A percentile compares a stretch with the other conserved stretches of the same genome.
These are phyloP conservation scores for Diplodia seriata DNA, from an alignment of 2,329 filamentous ascomycete species.

Conservation along the genomic window DNA sequence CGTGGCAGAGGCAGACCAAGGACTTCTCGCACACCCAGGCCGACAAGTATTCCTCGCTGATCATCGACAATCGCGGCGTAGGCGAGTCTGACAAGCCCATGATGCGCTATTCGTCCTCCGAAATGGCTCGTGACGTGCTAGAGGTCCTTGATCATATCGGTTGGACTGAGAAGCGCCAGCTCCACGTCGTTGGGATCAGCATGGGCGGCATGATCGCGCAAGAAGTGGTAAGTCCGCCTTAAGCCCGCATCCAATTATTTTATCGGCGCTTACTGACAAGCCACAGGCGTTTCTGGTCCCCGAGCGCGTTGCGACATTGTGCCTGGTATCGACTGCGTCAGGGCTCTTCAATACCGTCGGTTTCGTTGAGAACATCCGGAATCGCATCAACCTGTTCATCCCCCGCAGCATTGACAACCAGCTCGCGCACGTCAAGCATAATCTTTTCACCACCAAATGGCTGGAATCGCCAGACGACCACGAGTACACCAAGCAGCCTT, in stretches of 20 bases:
- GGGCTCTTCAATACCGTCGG: slow-evolving; percentile 57
- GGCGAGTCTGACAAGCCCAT: slow-evolving; percentile 80
- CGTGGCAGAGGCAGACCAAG: slow-evolving; percentile 84
- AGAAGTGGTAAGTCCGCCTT: slow-evolving; percentile 64
- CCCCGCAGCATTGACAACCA: slow-evolving; percentile 74
- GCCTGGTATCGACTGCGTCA: slow-evolving; percentile 58
- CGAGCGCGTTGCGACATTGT: slow-evolving; percentile 56
- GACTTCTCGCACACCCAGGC: slow-evolving; percentile 77
- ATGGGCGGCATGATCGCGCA: slow-evolving; percentile 95
- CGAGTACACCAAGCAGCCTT: slow-evolving; percentile 53
- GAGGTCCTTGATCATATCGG: slow-evolving; percentile 73
- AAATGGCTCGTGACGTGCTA: slow-evolving; percentile 81
- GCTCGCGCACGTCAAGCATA: slow-evolving; percentile 68
- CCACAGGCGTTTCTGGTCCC: slow-evolving; percentile 52
- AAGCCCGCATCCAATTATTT: not conserved
- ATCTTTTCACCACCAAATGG: slow-evolving; percentile 71
- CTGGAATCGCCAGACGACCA: slow-evolving; percentile 65
- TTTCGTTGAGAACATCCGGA: slow-evolving; percentile 69
- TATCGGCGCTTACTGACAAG: slow-evolving; percentile 34
- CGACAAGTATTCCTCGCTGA: slow-evolving; percentile 72
- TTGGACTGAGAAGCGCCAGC: slow-evolving; percentile 66
- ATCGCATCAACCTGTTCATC: slow-evolving; percentile 62
- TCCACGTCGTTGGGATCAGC: slow-evolving; percentile 78
- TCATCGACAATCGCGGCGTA: slow-evolving; percentile 86
- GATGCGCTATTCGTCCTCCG: slow-evolving; percentile 78